Base-by-base conservation (phyloP, 768 basidiomycete species). In the Leccinum imitatum region DNA sequence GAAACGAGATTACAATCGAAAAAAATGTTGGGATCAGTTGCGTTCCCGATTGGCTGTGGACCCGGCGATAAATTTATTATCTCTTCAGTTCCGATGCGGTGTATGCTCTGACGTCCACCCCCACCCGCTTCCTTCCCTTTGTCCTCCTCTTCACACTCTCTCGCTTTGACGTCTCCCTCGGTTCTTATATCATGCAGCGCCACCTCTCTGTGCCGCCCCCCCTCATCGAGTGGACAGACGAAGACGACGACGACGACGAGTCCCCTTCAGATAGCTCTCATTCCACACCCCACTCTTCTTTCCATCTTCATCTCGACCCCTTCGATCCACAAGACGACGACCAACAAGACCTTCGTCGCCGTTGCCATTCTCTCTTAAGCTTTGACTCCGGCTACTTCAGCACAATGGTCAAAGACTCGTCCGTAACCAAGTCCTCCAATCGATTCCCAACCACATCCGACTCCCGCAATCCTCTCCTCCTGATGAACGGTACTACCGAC, bases 371-470 rank as follows among this genome's bases (percentile, higher is more conserved):
- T 19, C 8, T 68, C 7, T 41, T 50, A 46, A 71, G 74, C 21
- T 30, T 69, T 9, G 73, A 74, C 57, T 75, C 71, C 3, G 71
- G 67, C 11, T 75, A 69, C 66, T 71, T 69, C 10, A 65, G 62
- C 60, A 46, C 39, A 0, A 71, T 74, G 71, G 65, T 61, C 11
- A 67, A 65, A 54, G 65, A 66, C 3, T 64, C 65, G 7, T 61
- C 63, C 6, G 17, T 31, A 17, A 35, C 57, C 50, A 66, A 54
- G 8, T 46, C 54, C 21, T 62, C 58, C 50, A 58, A 53, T 48
- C 52, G 55, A 25, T 70, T 56, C 37, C 31, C 53, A 19, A 64
- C 66, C 11, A 21, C 54, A 1, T 3, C 44, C 14, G 70, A 74
- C 23, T 14, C 58, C 30, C 62, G 60, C 13, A 31, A 19, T 6